phyloP scores from a whole-genome alignment of 257 asterid genomes.

The Agastache rugosa region DNA sequence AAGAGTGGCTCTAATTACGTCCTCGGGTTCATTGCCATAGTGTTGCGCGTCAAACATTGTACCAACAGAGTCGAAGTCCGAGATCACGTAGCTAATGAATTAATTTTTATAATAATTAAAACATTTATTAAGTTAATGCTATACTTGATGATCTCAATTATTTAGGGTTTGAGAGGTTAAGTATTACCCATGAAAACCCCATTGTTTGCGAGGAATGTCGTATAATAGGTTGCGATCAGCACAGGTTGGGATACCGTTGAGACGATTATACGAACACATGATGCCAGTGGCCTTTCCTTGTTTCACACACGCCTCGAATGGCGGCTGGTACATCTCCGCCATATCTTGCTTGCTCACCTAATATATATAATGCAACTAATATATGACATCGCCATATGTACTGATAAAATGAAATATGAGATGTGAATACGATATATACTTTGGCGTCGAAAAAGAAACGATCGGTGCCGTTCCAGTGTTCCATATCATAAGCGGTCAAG shows the following conservation, averaged over 20 bases:
- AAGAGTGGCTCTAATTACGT: constrained; percentile 68
- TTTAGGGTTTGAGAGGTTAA: neutral
- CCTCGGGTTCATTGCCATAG: constrained; percentile 68
- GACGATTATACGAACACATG: constrained; percentile 74
- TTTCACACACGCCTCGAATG: constrained; percentile 67
- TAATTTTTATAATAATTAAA: too few species aligned
- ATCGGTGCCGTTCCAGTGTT: constrained; percentile 60
- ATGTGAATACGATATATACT: constrained; percentile 39
- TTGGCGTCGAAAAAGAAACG: constrained; percentile 63
- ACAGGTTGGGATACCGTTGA: constrained; percentile 74
- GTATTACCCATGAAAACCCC: constrained; percentile 74
- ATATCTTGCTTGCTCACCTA: constrained; percentile 70
- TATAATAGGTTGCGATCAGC: constrained; percentile 61
- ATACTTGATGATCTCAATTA: too few species aligned
- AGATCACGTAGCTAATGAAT: constrained; percentile 49
- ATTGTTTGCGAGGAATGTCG: constrained; percentile 55
- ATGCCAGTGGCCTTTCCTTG: constrained; percentile 64
- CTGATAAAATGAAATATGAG: too few species aligned
- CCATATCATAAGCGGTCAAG: constrained; percentile 76
- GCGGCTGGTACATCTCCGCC: constrained; percentile 78
- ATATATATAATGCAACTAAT: too few species aligned
- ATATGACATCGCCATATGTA: too few species aligned
- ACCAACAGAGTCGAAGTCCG: constrained; percentile 72
- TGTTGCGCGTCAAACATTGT: constrained; percentile 54
- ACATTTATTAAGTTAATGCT: too few species aligned